Evolutionary conservation across 306 rosid genomes (phyloP).

Genomic region (Acacia crassicarpa): DNA sequence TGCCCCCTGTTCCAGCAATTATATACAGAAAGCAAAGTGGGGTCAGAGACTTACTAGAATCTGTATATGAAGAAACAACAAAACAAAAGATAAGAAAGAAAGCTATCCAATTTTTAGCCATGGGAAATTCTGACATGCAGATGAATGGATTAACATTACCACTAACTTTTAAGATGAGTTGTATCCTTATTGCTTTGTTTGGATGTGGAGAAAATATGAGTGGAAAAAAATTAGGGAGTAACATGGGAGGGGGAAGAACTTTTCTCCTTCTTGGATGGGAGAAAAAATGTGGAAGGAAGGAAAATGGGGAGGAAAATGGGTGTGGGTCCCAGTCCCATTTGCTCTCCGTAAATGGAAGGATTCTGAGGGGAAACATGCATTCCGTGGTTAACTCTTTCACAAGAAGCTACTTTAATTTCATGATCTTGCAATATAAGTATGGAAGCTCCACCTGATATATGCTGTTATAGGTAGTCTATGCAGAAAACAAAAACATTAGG

Average conservation of each 20-base stretch:
- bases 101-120: background rate
- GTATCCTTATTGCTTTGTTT: conserved; percentile 35
- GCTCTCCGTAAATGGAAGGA: too few relatives aligned
- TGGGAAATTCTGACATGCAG: background rate
- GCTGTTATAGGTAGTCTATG: too few relatives aligned
- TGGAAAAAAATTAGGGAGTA: too few relatives aligned
- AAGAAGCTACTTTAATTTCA: conserved; percentile 30
- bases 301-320: too few relatives aligned
- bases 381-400: conserved; percentile 37
- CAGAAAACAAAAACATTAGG: too few relatives aligned
- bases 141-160: conserved; percentile 47
- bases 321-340: too few relatives aligned
- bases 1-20: conserved; percentile 17
- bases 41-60: conserved; percentile 1
- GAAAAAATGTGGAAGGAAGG: too few relatives aligned
- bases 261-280: too few relatives aligned
- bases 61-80: background rate
- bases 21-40: conserved; percentile 8
- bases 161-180: conserved; percentile 46
- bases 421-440: conserved; percentile 14
- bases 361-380: too few relatives aligned
- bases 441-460: background rate
- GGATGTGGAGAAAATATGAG: too few relatives aligned
- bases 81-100: background rate
- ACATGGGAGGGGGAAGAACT: too few relatives aligned